These are phyloP conservation scores for Andrographis paniculata DNA, from an alignment of 305 asterid genomes.

Conservation along the genomic window DNA sequence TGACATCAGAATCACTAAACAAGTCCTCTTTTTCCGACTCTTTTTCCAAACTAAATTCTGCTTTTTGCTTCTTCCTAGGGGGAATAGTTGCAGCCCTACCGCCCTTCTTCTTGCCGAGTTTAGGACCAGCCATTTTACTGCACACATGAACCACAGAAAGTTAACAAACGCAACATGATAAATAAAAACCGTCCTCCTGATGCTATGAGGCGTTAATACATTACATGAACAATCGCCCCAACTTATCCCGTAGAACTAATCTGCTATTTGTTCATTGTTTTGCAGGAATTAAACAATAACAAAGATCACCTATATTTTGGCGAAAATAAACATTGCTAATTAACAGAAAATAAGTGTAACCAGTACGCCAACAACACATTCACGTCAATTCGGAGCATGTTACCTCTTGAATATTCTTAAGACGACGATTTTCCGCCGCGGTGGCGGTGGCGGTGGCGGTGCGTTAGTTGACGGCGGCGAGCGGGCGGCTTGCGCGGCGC, in stretches of 20 bases:
- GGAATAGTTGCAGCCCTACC: conserved; percentile 25
- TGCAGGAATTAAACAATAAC: background rate
- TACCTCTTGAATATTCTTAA: too few species aligned
- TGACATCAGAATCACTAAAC: conserved; percentile 38
- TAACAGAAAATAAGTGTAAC: too few species aligned
- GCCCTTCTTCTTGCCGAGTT: conserved; percentile 31
- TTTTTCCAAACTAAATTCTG: conserved; percentile 21
- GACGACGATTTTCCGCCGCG: too few species aligned
- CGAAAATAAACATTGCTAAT: too few species aligned
- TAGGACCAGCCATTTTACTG: conserved; percentile 60
- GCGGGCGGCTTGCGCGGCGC: too few species aligned
- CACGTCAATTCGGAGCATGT: too few species aligned
- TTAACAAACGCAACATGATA: background rate
- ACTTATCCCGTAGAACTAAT: background rate
- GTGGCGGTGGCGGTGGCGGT: too few species aligned
- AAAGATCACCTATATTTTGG: too few species aligned
- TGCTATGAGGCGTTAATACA: too few species aligned
- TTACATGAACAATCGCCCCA: background rate
- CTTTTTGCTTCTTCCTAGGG: conserved; percentile 62
- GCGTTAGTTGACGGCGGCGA: too few species aligned
- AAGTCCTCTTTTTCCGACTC: conserved; percentile 39
- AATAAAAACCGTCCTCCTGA: background rate
- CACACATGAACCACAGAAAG: conserved; percentile 9
- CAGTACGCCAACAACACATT: too few species aligned
- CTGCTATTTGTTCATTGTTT: background rate